Percentiles rank a stretch among this genome's conserved stretches.
These are phyloP conservation scores for Podila clonocystis DNA, from an alignment of 192 early-diverging fungal genomes.

Conservation along the genomic window DNA sequence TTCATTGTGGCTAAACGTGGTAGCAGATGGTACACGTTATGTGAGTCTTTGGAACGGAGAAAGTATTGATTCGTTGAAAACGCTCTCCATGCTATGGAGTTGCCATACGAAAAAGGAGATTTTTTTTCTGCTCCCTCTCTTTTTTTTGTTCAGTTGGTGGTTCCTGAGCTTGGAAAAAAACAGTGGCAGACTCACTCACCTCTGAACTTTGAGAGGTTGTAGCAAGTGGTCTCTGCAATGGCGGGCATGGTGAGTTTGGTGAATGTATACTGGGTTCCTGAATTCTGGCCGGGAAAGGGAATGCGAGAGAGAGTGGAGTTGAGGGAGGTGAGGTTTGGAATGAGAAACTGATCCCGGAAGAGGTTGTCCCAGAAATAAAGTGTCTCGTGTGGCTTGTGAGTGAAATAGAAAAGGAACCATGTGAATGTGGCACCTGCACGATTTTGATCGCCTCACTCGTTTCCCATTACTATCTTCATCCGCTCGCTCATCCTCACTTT, in stretches of 20 bases:
- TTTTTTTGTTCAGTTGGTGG: neutral
- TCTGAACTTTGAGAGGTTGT: slow-evolving; percentile 73
- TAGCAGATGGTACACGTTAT: neutral
- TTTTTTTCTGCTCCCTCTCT: neutral
- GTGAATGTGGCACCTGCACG: too few species aligned
- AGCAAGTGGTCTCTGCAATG: slow-evolving; percentile 64
- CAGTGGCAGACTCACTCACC: slow-evolving; percentile 42
- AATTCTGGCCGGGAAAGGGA: neutral
- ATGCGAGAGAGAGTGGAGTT: neutral
- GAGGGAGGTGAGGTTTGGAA: neutral
- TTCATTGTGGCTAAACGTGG: slow-evolving; percentile 69
- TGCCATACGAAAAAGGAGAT: neutral
- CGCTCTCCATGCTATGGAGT: too few species aligned
- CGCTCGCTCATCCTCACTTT: neutral
- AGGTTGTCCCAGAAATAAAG: too few species aligned
- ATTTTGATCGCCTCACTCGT: too few species aligned
- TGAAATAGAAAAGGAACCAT: too few species aligned
- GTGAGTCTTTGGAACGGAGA: too few species aligned
- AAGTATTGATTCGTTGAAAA: too few species aligned
- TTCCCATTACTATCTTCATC: neutral
- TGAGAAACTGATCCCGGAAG: too few species aligned
- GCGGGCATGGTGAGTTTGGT: slow-evolving; percentile 35
- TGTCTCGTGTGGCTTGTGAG: too few species aligned
- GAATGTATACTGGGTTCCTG: neutral
- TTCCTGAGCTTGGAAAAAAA: neutral